phyloP scores from a whole-genome alignment of 371 early-diverging fungal genomes.

The Syncephalis plumigaleata region DNA sequence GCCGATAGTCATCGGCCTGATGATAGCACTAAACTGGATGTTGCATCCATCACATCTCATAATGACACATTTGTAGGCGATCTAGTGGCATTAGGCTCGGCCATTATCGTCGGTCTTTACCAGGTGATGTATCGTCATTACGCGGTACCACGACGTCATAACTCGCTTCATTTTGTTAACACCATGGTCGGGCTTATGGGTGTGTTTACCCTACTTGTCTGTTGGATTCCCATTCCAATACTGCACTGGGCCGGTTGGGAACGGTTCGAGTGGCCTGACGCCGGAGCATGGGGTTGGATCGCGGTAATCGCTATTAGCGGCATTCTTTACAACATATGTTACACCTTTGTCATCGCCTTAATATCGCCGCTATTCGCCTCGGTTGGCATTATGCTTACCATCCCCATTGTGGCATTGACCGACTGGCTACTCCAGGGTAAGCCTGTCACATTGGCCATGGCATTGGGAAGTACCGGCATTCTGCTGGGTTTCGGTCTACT shows the following conservation, averaged over 20 bases:
- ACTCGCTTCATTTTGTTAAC: constrained; percentile 34
- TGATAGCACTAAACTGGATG: background rate
- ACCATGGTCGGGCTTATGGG: constrained; percentile 46
- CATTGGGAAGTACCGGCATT: constrained; percentile 16
- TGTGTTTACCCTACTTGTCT: constrained; percentile 26
- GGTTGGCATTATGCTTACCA: constrained; percentile 66
- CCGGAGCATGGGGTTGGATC: constrained; percentile 26
- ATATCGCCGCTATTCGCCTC: constrained; percentile 69
- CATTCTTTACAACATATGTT: constrained; percentile 54
- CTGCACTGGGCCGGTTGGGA: constrained; percentile 41
- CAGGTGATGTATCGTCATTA: constrained; percentile 68
- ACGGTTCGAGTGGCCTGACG: constrained; percentile 38
- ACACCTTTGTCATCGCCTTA: constrained; percentile 59
- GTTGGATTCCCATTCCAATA: constrained; percentile 62
- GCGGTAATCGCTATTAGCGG: constrained; percentile 46
- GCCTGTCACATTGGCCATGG: constrained; percentile 10
- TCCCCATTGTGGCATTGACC: constrained; percentile 52
- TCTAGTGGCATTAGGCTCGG: constrained; percentile 26
- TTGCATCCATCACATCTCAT: background rate
- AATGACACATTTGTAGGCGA: constrained; percentile 18
- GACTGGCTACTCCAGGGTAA: constrained; percentile 18
- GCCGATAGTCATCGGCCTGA: constrained; percentile 5
- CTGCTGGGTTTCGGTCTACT: constrained; percentile 10
- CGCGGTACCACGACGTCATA: constrained; percentile 27
- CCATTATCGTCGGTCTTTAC: constrained; percentile 37